These are phyloP conservation scores for Chloranthus sessilifolius DNA, from an alignment of 164 flowering plant genomes.

Conservation along the genomic window DNA sequence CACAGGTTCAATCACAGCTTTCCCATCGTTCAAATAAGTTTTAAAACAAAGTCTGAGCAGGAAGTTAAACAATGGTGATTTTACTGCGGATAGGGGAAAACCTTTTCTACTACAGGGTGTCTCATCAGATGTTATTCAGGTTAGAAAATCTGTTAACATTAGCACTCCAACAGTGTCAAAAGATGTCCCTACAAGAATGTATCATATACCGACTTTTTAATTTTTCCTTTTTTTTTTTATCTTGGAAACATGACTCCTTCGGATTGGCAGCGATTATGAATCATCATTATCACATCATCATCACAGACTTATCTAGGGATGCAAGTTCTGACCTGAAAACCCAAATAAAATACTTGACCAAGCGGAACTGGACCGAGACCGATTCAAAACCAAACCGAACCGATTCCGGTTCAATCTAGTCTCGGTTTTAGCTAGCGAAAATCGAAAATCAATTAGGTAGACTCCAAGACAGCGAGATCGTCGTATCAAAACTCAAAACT, in stretches of 20 bases:
- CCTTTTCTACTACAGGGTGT: slow-evolving; percentile 36
- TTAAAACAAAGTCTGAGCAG: no score
- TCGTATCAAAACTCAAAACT: no score
- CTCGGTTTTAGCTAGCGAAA: no score
- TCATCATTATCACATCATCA: slow-evolving; percentile 48
- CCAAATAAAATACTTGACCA: no score
- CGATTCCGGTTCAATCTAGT: no score
- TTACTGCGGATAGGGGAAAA: slow-evolving; percentile 63
- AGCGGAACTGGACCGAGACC: no score
- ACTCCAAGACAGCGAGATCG: no score
- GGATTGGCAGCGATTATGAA: slow-evolving; percentile 50
- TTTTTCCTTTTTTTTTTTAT: slow-evolving; percentile 86
- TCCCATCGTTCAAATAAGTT: no score
- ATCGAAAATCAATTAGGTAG: no score
- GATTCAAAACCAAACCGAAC: no score
- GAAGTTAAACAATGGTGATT: slow-evolving; percentile 61
- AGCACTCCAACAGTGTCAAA: slow-evolving; percentile 44
- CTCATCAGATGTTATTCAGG: slow-evolving; percentile 48
- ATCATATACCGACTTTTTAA: slow-evolving; percentile 94
- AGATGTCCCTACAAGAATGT: slow-evolving; percentile 72
- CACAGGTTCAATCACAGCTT: slow-evolving; percentile 34
- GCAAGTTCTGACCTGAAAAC: no score
- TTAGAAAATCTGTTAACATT: slow-evolving; percentile 53
- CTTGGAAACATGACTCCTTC: slow-evolving; percentile 79
- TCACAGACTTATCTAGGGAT: no score